Conservation (phyloP, 2,329 filamentous ascomycete species). For the Aureobasidium lini region DNA sequence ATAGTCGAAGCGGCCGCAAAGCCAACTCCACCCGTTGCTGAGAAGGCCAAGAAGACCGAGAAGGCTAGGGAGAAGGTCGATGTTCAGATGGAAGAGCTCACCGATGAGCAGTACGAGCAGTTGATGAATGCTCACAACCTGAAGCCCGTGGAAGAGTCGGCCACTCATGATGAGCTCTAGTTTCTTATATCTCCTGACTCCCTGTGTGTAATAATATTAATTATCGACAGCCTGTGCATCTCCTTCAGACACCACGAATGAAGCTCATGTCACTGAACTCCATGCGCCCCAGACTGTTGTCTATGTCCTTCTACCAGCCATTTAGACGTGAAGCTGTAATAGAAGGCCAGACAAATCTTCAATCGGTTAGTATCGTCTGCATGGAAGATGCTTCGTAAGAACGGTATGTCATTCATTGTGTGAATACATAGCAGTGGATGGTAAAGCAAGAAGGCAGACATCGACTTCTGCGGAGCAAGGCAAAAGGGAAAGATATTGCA, state of each 20-base stretch:
- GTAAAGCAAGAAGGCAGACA: too few relatives aligned
- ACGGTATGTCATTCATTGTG: too few relatives aligned
- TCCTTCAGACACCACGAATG: neutral
- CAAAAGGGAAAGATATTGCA: too few relatives aligned
- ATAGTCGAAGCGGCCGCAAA: constrained; percentile 21
- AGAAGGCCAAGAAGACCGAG: constrained; percentile 4
- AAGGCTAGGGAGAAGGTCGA: constrained; percentile 21
- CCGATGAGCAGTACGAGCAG: constrained; percentile 26
- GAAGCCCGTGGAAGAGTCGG: constrained; percentile 11
- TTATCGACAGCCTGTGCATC: neutral
- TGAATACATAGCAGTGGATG: too few relatives aligned
- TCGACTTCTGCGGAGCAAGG: too few relatives aligned
- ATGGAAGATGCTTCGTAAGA: too few relatives aligned
- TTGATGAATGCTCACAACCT: constrained; percentile 20
- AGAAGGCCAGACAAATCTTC: too few relatives aligned
- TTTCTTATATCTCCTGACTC: neutral
- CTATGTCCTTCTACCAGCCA: too few relatives aligned
- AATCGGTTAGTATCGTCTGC: too few relatives aligned
- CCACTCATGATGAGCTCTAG: constrained; percentile 26
- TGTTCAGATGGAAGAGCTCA: constrained; percentile 28
- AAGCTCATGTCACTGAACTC: too few relatives aligned
- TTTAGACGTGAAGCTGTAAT: too few relatives aligned
- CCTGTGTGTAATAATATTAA: neutral
- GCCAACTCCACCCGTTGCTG: neutral
- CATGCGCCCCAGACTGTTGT: too few relatives aligned